These are phyloP conservation scores for Rhodotorula kratochvilovae DNA, from an alignment of 768 basidiomycete genomes.

Conservation along the genomic window DNA sequence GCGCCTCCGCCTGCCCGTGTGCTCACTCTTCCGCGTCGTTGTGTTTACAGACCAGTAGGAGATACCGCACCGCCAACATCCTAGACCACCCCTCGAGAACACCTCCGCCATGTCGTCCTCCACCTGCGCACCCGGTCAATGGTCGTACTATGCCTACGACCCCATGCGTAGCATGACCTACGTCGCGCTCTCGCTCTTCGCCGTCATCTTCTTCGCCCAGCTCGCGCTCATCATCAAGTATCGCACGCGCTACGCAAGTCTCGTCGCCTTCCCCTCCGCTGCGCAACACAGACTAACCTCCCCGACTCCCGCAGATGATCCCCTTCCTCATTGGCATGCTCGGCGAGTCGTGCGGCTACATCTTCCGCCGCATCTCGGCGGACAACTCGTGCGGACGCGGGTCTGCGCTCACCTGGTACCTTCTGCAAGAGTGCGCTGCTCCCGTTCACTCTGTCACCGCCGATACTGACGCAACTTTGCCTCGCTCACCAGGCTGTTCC, in stretches of 20 bases:
- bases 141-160: slow-evolving; percentile 21
- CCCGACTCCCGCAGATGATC: slow-evolving; percentile 16
- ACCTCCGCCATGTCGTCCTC: not conserved
- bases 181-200: slow-evolving; percentile 17
- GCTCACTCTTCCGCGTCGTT: too few relatives aligned
- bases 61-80: too few relatives aligned
- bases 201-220: slow-evolving; percentile 11
- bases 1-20: too few relatives aligned
- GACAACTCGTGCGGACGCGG: slow-evolving; percentile 22
- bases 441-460: too few relatives aligned
- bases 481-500: slow-evolving; percentile 12
- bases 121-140: not conserved
- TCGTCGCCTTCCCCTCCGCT: not conserved
- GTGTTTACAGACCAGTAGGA: too few relatives aligned
- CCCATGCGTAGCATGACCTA: slow-evolving; percentile 9
- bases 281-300: not conserved
- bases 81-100: not conserved
- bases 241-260: slow-evolving; percentile 20
- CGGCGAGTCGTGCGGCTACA: slow-evolving; percentile 29
- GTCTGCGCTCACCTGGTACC: slow-evolving; percentile 14
- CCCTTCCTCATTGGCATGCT: slow-evolving; percentile 28
- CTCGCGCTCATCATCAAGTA: not conserved
- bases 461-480: too few relatives aligned
- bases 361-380: slow-evolving; percentile 22
- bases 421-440: not conserved